Evolutionary conservation across 805 yeast genomes (phyloP).

Genomic region (Gaillardinia entomophila): DNA sequence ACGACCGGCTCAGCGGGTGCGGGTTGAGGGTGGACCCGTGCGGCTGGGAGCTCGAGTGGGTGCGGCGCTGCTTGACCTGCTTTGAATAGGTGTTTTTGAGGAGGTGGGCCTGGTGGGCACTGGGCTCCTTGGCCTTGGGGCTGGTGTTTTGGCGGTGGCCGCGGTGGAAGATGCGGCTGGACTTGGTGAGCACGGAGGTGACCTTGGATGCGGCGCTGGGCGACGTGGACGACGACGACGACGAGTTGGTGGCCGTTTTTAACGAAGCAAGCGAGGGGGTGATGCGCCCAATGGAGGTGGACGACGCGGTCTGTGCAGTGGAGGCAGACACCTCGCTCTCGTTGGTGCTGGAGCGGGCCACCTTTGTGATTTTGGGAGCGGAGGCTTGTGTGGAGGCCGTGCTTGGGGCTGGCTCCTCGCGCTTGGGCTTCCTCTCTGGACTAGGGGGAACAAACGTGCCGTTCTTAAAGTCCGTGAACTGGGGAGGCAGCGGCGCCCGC

Average conservation of each 20-base stretch:
- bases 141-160: conserved; percentile 8
- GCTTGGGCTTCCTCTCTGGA: neutral
- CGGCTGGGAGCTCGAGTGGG: conserved; percentile 13
- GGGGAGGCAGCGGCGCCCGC: conserved; percentile 13
- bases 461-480: conserved; percentile 8
- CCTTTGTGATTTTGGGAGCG: neutral
- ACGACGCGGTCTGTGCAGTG: neutral
- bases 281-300: neutral
- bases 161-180: conserved; percentile 21
- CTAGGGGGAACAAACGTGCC: neutral
- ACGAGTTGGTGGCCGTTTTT: neutral
- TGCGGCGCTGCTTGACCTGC: conserved; percentile 28
- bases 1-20: neutral
- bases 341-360: neutral
- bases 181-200: conserved; percentile 21
- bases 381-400: neutral
- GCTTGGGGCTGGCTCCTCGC: neutral
- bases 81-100: conserved; percentile 25
- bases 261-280: neutral
- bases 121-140: conserved; percentile 3
- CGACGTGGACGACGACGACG: neutral
- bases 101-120: conserved; percentile 6
- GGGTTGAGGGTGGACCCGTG: conserved; percentile 7
- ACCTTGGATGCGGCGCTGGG: conserved; percentile 4
- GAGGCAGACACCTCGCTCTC: neutral